phyloP scores from a whole-genome alignment of 1,284 basidiomycete genomes.

The Pseudozyma sp. region DNA sequence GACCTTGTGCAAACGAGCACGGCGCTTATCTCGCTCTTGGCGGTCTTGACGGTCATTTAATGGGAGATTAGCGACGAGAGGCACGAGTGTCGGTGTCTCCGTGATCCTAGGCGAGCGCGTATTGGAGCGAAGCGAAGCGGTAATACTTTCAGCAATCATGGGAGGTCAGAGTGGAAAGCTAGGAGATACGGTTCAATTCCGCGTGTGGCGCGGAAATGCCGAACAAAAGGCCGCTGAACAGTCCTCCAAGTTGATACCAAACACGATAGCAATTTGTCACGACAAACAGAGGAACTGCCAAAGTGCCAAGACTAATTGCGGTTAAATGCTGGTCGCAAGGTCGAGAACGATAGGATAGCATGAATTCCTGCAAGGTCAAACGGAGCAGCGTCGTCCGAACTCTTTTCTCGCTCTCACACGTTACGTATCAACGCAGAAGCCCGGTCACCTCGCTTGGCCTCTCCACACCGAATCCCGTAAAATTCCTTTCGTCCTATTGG shows the following conservation, averaged over 20 bases:
- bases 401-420: not conserved
- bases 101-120: too few species aligned
- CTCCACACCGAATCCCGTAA: not conserved
- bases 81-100: not conserved
- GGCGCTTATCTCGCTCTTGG: constrained; percentile 15
- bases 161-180: too few species aligned
- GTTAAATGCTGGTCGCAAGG: not conserved
- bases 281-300: too few species aligned
- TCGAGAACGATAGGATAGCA: not conserved
- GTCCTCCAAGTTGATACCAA: too few species aligned
- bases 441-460: not conserved
- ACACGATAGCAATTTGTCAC: too few species aligned
- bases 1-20: too few species aligned
- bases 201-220: too few species aligned
- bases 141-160: too few species aligned
- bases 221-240: too few species aligned
- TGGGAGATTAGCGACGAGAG: not conserved
- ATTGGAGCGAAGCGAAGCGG: too few species aligned
- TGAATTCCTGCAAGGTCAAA: constrained; percentile 7
- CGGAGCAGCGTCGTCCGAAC: constrained; percentile 14
- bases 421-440: not conserved
- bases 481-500: not conserved
- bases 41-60: constrained; percentile 12
- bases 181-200: too few species aligned
- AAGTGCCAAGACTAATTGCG: too few species aligned